Percentiles rank a stretch among this genome's conserved stretches.
Evolutionary conservation across 2,329 filamentous ascomycete species (phyloP).

Genomic region (Hypoxylon sp.): DNA sequence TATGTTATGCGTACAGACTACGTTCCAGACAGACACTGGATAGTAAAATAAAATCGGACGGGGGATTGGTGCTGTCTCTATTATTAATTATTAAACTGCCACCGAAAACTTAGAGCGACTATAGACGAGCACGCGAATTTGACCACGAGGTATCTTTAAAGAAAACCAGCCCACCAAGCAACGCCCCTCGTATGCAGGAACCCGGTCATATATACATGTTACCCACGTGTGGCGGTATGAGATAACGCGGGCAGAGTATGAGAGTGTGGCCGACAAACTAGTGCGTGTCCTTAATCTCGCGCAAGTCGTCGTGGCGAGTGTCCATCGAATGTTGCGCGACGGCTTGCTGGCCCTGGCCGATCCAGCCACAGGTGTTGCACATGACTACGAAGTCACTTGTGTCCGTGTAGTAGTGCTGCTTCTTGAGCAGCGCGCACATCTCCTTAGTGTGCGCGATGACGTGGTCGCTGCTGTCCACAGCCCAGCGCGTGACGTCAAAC

Average conservation of each 20-base stretch:
- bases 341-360: slow-evolving; percentile 76
- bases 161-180: background rate
- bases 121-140: background rate
- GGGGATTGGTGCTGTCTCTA: background rate
- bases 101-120: background rate
- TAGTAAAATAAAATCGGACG: background rate
- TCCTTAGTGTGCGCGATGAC: slow-evolving; percentile 78
- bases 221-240: background rate
- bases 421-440: slow-evolving; percentile 65
- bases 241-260: background rate
- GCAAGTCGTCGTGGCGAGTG: slow-evolving; percentile 73
- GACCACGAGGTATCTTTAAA: background rate
- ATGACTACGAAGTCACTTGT: slow-evolving; percentile 83
- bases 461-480: slow-evolving; percentile 67
- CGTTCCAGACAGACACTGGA: background rate
- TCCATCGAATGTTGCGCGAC: slow-evolving; percentile 73
- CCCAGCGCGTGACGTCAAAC: slow-evolving; percentile 77
- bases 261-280: background rate
- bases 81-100: background rate
- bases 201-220: background rate
- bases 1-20: background rate
- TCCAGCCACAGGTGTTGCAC: slow-evolving; percentile 80
- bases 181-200: background rate
- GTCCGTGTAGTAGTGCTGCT: slow-evolving; percentile 87
- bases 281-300: slow-evolving; percentile 59